phyloP scores from a whole-genome alignment of 2,329 filamentous ascomycete species.

The Aspergillus glaucus region DNA sequence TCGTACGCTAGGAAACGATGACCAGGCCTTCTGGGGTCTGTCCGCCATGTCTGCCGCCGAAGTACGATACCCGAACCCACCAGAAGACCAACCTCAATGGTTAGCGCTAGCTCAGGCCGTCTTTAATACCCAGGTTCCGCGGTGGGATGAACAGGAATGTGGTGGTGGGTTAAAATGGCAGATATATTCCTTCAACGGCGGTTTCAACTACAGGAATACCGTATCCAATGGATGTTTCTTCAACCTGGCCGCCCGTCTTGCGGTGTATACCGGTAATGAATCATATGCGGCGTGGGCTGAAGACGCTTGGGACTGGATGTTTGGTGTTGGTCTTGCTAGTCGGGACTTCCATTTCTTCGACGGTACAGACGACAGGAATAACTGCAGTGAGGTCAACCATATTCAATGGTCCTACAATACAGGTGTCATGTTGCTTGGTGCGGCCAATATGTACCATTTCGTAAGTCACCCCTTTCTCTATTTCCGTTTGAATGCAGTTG shows the following conservation, averaged over 20 bases:
- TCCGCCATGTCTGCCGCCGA: constrained; percentile 70
- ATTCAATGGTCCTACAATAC: constrained; percentile 51
- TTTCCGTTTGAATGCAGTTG: not conserved
- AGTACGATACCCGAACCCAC: constrained; percentile 64
- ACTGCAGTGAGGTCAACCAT: constrained; percentile 45
- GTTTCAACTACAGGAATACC: constrained; percentile 10
- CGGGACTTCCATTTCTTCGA: constrained; percentile 46
- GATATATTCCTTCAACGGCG: constrained; percentile 8
- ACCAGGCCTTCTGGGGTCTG: constrained; percentile 71
- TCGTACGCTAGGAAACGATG: constrained; percentile 39
- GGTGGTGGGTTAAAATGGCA: constrained; percentile 55
- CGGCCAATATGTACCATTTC: constrained; percentile 49
- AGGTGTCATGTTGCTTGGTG: constrained; percentile 47
- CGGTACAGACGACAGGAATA: constrained; percentile 42
- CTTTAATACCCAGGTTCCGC: constrained; percentile 65
- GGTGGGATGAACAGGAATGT: constrained; percentile 63
- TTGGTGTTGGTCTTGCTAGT: constrained; percentile 41
- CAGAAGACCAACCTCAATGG: constrained; percentile 59
- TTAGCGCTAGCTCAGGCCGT: constrained; percentile 66
- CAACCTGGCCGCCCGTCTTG: constrained; percentile 9
- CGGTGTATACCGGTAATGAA: constrained; percentile 9
- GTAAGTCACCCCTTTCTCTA: constrained; percentile 20
- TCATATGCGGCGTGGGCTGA: constrained; percentile 54
- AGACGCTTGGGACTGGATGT: constrained; percentile 53
- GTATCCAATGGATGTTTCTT: constrained; percentile 12